Conservation (phyloP, 805 yeast genomes). For the Wickerhamiella parazyma region DNA sequence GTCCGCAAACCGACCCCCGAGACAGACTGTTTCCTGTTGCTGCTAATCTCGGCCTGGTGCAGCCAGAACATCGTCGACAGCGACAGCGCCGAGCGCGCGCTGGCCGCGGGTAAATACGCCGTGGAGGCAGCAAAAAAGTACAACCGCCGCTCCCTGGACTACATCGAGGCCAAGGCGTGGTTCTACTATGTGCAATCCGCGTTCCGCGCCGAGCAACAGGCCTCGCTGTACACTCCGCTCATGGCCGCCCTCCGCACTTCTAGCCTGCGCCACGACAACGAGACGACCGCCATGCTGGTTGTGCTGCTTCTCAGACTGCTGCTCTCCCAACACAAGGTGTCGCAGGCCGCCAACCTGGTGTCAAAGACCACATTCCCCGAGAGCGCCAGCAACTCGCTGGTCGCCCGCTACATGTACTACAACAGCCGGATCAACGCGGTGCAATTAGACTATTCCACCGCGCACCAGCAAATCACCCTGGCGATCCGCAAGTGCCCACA, state of each 20-base stretch:
- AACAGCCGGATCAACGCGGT: slow-evolving; percentile 82
- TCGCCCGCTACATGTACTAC: slow-evolving; percentile 84
- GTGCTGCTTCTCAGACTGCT: slow-evolving; percentile 78
- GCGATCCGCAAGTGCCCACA: slow-evolving; percentile 96
- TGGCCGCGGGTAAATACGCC: slow-evolving; percentile 26
- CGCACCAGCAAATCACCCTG: slow-evolving; percentile 81
- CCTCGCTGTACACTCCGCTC: slow-evolving; percentile 53
- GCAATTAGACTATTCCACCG: slow-evolving; percentile 82
- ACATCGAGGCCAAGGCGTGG: slow-evolving; percentile 83
- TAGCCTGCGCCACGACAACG: slow-evolving; percentile 80
- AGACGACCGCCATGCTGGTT: slow-evolving; percentile 76
- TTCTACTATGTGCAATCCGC: slow-evolving; percentile 71
- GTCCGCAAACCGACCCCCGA: slow-evolving; percentile 44
- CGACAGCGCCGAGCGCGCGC: slow-evolving; percentile 32
- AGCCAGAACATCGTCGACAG: slow-evolving; percentile 44
- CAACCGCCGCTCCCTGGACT: slow-evolving; percentile 74
- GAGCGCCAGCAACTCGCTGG: slow-evolving; percentile 71
- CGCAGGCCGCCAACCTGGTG: slow-evolving; percentile 78
- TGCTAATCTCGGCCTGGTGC: slow-evolving; percentile 63
- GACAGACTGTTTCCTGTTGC: slow-evolving; percentile 62
- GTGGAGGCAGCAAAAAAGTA: slow-evolving; percentile 36
- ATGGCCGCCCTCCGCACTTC: slow-evolving; percentile 72
- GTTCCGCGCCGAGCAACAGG: slow-evolving; percentile 42
- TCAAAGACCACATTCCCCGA: slow-evolving; percentile 82
- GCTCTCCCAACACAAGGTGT: slow-evolving; percentile 61